Evolutionary conservation across 225 moss, liverwort and hornwort species (phyloP), one percentile per base, ranked within the genome.

Genomic region (Lunularia cruciata): DNA sequence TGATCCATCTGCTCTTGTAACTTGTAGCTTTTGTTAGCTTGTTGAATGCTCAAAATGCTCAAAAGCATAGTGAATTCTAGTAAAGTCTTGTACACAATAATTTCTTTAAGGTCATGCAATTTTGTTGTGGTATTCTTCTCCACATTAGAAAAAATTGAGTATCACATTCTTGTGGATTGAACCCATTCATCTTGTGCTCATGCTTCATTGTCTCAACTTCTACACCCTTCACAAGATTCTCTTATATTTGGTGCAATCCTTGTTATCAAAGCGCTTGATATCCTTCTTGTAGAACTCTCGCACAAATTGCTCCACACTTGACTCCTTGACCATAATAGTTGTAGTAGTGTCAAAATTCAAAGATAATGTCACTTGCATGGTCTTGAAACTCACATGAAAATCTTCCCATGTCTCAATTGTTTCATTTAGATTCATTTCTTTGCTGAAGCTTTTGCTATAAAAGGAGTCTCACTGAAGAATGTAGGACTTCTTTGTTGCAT

Each of bases 381-480:
- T 84, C 48, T 87, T 87, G 67, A 96, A 81, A 57, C 92, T 92
- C 16, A 85, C 87, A 67, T 96, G 95, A 39, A 83, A 92, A 6
- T 92, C 95, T 61, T 84, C 81, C 95, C 95, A 92, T 22, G 84
- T 68, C 25, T 86, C 84, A 35, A 92, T 84, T 33, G 92, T 92
- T 65, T 92, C 95, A 26, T 82, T 81, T 27, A 96, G 43, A 16
- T 86, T 74, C 30, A 49, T 27, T 20, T 75, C 72, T 0, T 8
- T 13, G 2, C 90, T 90, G 26, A 92, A 69, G 14, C 73, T 30
- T 0, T 79, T 74, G 45, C 88, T 86, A 60, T 85, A 96, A 71
- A 79, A 92, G 56, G 84, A 85, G 22, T 95, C 92, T 1, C 90
- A 82, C 36, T 90, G 83, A 42, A 92, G 76, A 18, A 95, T 86